Base-by-base conservation (phyloP, 1,139 yeast genomes). In the Geotrichum carabidarum region DNA sequence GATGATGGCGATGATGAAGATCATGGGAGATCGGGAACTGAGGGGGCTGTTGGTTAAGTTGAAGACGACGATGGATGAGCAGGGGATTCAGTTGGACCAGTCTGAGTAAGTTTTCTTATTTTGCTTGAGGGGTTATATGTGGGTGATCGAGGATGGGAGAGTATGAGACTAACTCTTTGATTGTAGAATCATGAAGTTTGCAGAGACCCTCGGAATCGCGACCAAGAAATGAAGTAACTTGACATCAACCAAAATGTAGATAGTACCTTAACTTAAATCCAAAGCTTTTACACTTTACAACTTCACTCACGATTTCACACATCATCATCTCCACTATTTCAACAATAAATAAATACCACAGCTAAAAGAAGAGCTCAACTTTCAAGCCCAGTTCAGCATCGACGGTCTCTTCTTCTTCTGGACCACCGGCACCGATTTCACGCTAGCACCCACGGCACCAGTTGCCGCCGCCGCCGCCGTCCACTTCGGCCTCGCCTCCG, bases 71-170 rank as follows among this genome's bases (percentile, higher is more conserved):
- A 56, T 56, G 58, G 58, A 56, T 42, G 54, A 53, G 40, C 47
- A 53, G 42, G 58, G 58, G 31, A 56, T 56, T 41, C 40, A 42
- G 36, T 35, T 56, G 17, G 50, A 45, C n/a, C 55, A 50, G 44
- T 38, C 54, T 17, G 58, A 56, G 58, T 55, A 49, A 27, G 58
- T 55, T 9, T n/a, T n/a, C n/a, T n/a, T n/a, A n/a, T n/a, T n/a
- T n/a, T n/a, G n/a, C 8, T 30, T 8, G 11, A 12, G 9, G 1
- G 8, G 12, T 7, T 36, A 7, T 47, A 14, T 47, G 36, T 37
- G 11, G 3, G 9, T 38, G 31, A 8, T 35, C n/a, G n/a, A n/a
- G n/a, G n/a, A n/a, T n/a, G n/a, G n/a, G n/a, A n/a, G n/a, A n/a
- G n/a, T n/a, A n/a, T n/a, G n/a, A n/a, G n/a, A 35, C 51, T 48